These are phyloP conservation scores for Parietaria judaica DNA, from an alignment of 306 rosid genomes.

Conservation along the genomic window DNA sequence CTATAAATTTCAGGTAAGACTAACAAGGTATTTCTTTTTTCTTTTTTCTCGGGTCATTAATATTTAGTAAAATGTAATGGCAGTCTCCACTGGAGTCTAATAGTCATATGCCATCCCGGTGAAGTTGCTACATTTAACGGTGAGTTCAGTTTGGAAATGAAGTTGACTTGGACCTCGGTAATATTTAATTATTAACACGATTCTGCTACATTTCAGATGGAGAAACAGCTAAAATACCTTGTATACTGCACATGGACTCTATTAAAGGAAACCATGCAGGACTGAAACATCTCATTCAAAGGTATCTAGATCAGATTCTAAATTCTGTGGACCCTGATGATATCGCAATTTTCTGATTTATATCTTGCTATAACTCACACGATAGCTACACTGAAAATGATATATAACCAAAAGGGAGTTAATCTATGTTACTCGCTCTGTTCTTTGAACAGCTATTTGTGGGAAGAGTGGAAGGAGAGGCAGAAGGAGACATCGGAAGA, in stretches of 20 bases:
- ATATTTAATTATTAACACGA: conserved; percentile 2
- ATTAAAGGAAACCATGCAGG: conserved; percentile 86
- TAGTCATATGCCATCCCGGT: conserved; percentile 88
- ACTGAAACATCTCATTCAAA: conserved; percentile 81
- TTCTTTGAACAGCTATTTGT: conserved; percentile 50
- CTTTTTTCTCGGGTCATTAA: conserved; percentile 22
- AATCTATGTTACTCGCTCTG: background rate
- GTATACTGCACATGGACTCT: conserved; percentile 96
- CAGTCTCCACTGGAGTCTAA: conserved; percentile 93
- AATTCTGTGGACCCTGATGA: background rate
- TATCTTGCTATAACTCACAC: no score
- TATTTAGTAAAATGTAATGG: conserved; percentile 22
- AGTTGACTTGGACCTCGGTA: conserved; percentile 5
- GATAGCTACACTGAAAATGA: no score
- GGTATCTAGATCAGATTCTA: conserved; percentile 37
- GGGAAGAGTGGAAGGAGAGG: conserved; percentile 96
- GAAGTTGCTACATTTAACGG: conserved; percentile 64
- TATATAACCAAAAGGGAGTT: no score
- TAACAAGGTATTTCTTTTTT: conserved; percentile 13
- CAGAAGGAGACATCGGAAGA: conserved; percentile 52
- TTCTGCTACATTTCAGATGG: conserved; percentile 46
- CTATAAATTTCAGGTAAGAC: conserved; percentile 85
- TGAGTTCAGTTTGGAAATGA: conserved; percentile 26
- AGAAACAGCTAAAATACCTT: conserved; percentile 53
- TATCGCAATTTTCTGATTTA: no score